A percentile compares a stretch with the other conserved stretches of the same genome.
These are phyloP conservation scores for Terana coerulea DNA, from an alignment of 768 basidiomycete genomes.

Conservation along the genomic window DNA sequence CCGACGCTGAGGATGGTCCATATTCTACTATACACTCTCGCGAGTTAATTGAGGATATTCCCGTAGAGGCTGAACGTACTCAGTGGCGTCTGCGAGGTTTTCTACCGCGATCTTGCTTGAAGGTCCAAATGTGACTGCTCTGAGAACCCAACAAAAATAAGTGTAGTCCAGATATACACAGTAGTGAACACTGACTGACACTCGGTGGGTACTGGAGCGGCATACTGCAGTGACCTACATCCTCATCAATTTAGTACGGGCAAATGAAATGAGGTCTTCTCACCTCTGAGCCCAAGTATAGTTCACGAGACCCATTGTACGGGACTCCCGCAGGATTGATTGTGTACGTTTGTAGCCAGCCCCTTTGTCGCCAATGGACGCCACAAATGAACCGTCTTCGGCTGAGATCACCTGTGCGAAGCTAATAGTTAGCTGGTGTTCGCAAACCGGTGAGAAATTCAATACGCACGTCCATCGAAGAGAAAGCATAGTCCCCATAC, in stretches of 20 bases:
- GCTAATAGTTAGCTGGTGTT: too few relatives aligned
- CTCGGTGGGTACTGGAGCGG: slow-evolving; percentile 3
- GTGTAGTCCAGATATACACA: background rate
- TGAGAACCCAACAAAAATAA: slow-evolving; percentile 20
- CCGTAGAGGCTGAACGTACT: slow-evolving; percentile 17
- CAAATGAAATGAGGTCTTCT: background rate
- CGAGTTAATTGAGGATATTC: too few relatives aligned
- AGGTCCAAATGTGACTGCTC: slow-evolving; percentile 56
- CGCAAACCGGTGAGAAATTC: background rate
- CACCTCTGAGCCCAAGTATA: slow-evolving; percentile 10
- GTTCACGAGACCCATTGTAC: slow-evolving; percentile 2
- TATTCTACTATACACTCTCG: slow-evolving; percentile 12
- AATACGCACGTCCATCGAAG: slow-evolving; percentile 1
- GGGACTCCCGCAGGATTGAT: background rate
- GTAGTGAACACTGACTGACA: slow-evolving; percentile 4
- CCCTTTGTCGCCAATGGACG: slow-evolving; percentile 9
- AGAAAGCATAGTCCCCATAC: slow-evolving; percentile 1
- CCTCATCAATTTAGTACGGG: background rate
- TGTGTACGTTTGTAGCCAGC: slow-evolving; percentile 10
- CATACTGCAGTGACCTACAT: slow-evolving; percentile 11
- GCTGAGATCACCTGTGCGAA: background rate
- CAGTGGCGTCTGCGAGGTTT: slow-evolving; percentile 39
- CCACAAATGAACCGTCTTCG: background rate
- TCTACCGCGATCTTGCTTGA: slow-evolving; percentile 47
- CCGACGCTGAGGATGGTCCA: slow-evolving; percentile 16